phyloP scores from a whole-genome alignment of 768 basidiomycete genomes.

The Tremella yokohamensis region DNA sequence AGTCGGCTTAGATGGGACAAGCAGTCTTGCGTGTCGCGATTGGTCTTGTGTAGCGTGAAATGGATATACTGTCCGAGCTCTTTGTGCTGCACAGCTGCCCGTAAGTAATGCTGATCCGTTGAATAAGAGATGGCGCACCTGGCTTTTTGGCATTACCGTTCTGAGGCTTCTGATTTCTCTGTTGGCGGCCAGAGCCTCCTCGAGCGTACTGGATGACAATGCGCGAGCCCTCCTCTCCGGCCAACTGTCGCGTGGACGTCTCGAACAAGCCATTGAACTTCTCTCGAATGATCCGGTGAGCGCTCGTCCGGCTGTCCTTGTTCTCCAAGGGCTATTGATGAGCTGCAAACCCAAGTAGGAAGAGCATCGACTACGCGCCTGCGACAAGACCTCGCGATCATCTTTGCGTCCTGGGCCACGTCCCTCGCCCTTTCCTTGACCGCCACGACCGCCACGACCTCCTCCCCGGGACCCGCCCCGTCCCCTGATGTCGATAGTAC shows the following conservation, averaged over 20 bases:
- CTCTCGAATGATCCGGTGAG: constrained; percentile 76
- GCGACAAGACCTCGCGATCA: constrained; percentile 69
- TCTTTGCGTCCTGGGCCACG: constrained; percentile 57
- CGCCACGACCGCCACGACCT: constrained; percentile 33
- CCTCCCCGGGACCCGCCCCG: constrained; percentile 45
- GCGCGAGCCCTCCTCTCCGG: constrained; percentile 64
- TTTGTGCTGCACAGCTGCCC: not conserved
- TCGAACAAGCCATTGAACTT: constrained; percentile 80
- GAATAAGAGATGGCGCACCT: constrained; percentile 71
- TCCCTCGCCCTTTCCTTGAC: constrained; percentile 26
- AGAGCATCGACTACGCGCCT: constrained; percentile 59
- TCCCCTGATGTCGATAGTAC: constrained; percentile 7
- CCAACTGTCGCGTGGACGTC: constrained; percentile 61
- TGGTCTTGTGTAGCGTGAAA: constrained; percentile 94
- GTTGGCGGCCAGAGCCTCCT: not conserved
- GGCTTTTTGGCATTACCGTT: constrained; percentile 53
- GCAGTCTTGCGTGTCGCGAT: constrained; percentile 94
- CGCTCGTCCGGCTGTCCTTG: constrained; percentile 72
- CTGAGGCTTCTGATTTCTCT: not conserved
- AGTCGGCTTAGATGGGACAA: constrained; percentile 72
- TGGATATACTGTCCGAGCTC: constrained; percentile 71
- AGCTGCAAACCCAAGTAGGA: not conserved
- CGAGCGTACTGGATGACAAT: constrained; percentile 73
- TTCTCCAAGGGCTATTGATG: constrained; percentile 68
- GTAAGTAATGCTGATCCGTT: constrained; percentile 59